Evolutionary conservation across 495 filamentous ascomycete species (phyloP).

Genomic region (Filosporella fistucella): DNA sequence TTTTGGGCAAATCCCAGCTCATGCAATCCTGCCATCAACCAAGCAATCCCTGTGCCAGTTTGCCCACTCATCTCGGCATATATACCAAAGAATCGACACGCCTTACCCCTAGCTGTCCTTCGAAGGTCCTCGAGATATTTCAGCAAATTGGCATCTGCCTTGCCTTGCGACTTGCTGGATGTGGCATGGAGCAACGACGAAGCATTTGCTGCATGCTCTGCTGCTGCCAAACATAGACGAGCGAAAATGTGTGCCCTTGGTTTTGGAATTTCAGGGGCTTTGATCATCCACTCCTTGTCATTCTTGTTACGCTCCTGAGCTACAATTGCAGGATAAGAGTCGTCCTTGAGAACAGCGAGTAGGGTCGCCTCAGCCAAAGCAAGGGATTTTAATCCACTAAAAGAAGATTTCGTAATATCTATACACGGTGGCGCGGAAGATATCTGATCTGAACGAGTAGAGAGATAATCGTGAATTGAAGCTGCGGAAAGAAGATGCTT

Average conservation of each 20-base stretch:
- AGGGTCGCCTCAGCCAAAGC: constrained; percentile 86
- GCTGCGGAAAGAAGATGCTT: constrained; percentile 73
- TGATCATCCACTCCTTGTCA: constrained; percentile 91
- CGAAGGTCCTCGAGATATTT: constrained; percentile 71
- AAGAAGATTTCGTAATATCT: constrained; percentile 61
- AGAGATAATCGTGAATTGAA: constrained; percentile 69
- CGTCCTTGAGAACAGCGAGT: constrained; percentile 85
- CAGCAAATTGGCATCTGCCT: constrained; percentile 58
- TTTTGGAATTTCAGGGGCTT: constrained; percentile 77
- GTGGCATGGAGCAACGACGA: constrained; percentile 41
- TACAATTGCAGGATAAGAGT: constrained; percentile 79
- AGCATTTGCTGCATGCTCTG: constrained; percentile 62
- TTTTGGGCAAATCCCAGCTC: constrained; percentile 54
- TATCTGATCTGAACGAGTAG: constrained; percentile 32
- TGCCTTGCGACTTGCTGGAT: constrained; percentile 28
- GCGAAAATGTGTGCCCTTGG: constrained; percentile 85
- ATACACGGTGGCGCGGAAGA: constrained; percentile 29
- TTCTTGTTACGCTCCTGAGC: constrained; percentile 71
- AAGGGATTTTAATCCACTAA: constrained; percentile 68
- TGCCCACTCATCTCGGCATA: constrained; percentile 80
- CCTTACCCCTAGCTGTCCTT: constrained; percentile 70
- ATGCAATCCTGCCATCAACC: constrained; percentile 68
- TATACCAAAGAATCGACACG: constrained; percentile 84
- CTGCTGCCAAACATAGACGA: constrained; percentile 75
- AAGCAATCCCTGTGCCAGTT: constrained; percentile 77